A percentile compares a stretch with the other conserved stretches of the same genome.
phyloP scores from a whole-genome alignment of 1,284 basidiomycete species.

The Anthracocystis setariae region DNA sequence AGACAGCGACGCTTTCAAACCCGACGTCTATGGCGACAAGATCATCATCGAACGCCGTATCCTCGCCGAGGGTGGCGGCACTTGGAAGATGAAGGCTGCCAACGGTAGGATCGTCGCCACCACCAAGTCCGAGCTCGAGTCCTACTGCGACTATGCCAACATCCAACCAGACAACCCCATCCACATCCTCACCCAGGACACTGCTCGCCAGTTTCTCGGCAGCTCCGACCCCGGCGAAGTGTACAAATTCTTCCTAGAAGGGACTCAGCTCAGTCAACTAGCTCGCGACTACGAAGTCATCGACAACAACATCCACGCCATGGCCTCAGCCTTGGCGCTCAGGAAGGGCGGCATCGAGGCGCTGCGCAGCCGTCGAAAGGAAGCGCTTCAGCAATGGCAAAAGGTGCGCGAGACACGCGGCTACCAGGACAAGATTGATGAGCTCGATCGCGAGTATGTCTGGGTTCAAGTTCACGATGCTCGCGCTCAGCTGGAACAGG shows the following conservation, averaged over 20 bases:
- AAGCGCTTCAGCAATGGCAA: slow-evolving; percentile 75
- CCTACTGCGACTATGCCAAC: slow-evolving; percentile 93
- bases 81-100: slow-evolving; percentile 83
- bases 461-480: slow-evolving; percentile 88
- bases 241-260: slow-evolving; percentile 89
- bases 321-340: slow-evolving; percentile 51
- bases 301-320: slow-evolving; percentile 67
- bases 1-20: slow-evolving; percentile 87
- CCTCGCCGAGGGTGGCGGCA: slow-evolving; percentile 77
- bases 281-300: slow-evolving; percentile 85
- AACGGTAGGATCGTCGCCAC: slow-evolving; percentile 77
- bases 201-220: slow-evolving; percentile 84
- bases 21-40: slow-evolving; percentile 81
- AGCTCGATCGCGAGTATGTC: slow-evolving; percentile 82
- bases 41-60: slow-evolving; percentile 88
- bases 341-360: slow-evolving; percentile 78
- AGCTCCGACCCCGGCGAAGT: slow-evolving; percentile 85
- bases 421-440: slow-evolving; percentile 76
- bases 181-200: slow-evolving; percentile 75
- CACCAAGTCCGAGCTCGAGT: slow-evolving; percentile 85
- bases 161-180: slow-evolving; percentile 97
- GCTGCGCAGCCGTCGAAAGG: slow-evolving; percentile 74
- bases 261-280: slow-evolving; percentile 89
- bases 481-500: slow-evolving; percentile 68
- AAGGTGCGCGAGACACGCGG: slow-evolving; percentile 79